phyloP scores from a whole-genome alignment of 805 yeast species.

The Metschnikowia gruessii region DNA sequence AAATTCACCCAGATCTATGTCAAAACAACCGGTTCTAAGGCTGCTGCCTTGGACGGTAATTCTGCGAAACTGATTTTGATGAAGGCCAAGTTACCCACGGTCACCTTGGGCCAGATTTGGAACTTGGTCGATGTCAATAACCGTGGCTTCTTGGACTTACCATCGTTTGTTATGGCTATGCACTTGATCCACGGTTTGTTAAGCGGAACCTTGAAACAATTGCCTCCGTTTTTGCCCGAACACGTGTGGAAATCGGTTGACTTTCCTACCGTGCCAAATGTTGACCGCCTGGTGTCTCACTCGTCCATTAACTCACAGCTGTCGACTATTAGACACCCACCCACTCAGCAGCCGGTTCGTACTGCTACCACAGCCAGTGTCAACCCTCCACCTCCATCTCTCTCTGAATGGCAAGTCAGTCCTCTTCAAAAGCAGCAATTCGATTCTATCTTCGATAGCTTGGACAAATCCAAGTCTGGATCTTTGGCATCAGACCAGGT shows the following conservation, averaged over 20 bases:
- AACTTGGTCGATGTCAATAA: conserved; percentile 74
- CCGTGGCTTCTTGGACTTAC: conserved; percentile 66
- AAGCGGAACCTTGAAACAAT: conserved; percentile 57
- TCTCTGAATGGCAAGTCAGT: conserved; percentile 63
- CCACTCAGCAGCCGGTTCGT: conserved; percentile 8
- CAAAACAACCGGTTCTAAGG: conserved; percentile 55
- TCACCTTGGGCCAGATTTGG: conserved; percentile 85
- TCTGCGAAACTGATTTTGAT: conserved; percentile 81
- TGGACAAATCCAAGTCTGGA: conserved; percentile 67
- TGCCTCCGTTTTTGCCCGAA: conserved; percentile 47
- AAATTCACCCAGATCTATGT: conserved; percentile 72
- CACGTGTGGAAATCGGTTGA: conserved; percentile 38
- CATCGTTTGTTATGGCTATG: conserved; percentile 91
- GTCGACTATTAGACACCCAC: conserved; percentile 32
- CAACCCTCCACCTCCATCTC: conserved; percentile 17
- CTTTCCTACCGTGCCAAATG: conserved; percentile 16
- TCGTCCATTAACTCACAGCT: conserved; percentile 35
- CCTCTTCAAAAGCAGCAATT: conserved; percentile 71
- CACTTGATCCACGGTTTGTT: conserved; percentile 83
- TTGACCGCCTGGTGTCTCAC: conserved; percentile 29
- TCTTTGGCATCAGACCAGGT: conserved; percentile 72
- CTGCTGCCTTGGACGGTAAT: conserved; percentile 64
- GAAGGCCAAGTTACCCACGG: conserved; percentile 82
- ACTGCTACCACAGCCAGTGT: conserved; percentile 18
- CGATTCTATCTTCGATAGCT: conserved; percentile 71